phyloP scores from a whole-genome alignment of 139 green algal species.

The Dunaliella primolecta region DNA sequence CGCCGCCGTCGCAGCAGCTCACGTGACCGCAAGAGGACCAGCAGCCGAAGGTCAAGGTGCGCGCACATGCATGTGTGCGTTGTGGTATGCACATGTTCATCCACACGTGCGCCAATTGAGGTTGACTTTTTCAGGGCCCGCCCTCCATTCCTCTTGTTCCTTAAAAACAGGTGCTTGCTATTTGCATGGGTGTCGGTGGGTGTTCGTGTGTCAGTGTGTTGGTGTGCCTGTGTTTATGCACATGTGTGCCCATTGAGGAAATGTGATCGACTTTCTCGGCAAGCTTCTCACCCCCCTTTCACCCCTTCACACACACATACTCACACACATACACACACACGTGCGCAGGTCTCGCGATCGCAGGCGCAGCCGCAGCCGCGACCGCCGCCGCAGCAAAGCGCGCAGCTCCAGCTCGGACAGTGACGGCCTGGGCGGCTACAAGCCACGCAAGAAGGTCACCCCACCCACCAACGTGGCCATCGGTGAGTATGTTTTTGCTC shows the following conservation, averaged over 20 bases:
- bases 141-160: too few relatives aligned
- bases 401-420: conserved; percentile 8
- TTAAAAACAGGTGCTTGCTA: too few relatives aligned
- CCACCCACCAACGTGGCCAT: neutral
- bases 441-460: conserved; percentile 7
- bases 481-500: neutral
- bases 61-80: neutral
- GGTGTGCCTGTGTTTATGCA: too few relatives aligned
- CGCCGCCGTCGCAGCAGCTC: conserved; percentile 10
- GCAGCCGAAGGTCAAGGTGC: neutral
- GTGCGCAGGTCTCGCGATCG: too few relatives aligned
- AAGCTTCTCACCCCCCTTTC: too few relatives aligned
- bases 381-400: conserved; percentile 1
- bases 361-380: neutral
- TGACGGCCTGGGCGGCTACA: conserved; percentile 16
- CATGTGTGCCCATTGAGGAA: too few relatives aligned
- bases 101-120: too few relatives aligned
- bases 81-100: too few relatives aligned
- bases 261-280: too few relatives aligned
- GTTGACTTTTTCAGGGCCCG: too few relatives aligned
- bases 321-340: neutral
- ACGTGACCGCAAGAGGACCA: neutral
- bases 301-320: neutral
- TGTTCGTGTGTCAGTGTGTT: too few relatives aligned
- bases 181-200: too few relatives aligned